phyloP scores from a whole-genome alignment of 192 early-diverging fungal genomes.

The Coemansia sp. region DNA sequence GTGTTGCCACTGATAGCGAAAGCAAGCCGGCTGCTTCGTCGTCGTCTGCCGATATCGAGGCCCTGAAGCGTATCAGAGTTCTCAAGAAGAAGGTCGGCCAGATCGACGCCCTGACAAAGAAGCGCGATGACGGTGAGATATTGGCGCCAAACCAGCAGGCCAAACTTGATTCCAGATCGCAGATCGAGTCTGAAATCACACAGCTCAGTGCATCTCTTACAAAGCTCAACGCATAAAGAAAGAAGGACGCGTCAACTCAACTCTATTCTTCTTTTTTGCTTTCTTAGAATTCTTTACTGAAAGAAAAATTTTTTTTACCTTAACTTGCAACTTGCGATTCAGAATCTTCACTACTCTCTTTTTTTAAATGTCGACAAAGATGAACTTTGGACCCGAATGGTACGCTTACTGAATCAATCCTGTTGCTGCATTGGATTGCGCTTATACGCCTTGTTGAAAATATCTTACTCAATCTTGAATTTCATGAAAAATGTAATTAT shows the following conservation, averaged over 20 bases:
- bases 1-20: conserved; percentile 6
- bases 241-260: not conserved
- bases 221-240: not conserved
- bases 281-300: not conserved
- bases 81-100: conserved; percentile 92
- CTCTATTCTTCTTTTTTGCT: not conserved
- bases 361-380: conserved; percentile 55
- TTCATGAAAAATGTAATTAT: not conserved
- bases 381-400: conserved; percentile 88
- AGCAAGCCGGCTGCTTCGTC: conserved; percentile 2
- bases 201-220: conserved; percentile 31
- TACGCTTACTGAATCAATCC: conserved; percentile 33
- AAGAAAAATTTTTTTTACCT: not conserved
- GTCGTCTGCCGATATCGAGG: conserved; percentile 60
- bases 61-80: conserved; percentile 85
- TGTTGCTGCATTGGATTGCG: not conserved
- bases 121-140: conserved; percentile 73
- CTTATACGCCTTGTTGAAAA: not conserved
- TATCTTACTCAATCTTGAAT: not conserved
- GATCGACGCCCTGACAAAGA: conserved; percentile 85
- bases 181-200: conserved; percentile 43
- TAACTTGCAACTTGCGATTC: not conserved
- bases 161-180: conserved; percentile 36
- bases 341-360: conserved; percentile 5
- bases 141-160: conserved; percentile 69